Base-by-base conservation (phyloP, 2,329 filamentous ascomycete genomes). In the Periglandula ipomoeae region DNA sequence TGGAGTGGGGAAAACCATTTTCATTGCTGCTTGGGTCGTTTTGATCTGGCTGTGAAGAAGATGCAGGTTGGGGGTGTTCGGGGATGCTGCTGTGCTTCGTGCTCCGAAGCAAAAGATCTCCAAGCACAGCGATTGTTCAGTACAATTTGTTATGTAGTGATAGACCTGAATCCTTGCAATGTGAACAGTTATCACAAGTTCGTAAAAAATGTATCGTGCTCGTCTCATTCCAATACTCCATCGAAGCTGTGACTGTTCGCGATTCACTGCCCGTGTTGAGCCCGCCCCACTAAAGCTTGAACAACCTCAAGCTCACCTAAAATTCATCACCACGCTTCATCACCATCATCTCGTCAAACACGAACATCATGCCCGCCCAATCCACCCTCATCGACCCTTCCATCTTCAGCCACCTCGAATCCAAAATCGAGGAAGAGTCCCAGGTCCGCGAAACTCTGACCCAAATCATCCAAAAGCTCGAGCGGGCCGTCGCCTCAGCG, bases 391-490 rank as follows among this genome's bases (percentile, higher is more conserved):
- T 93, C 60, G 84, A 94, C 65, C 84, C 87, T 52, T 76, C 79
- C 56, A 87, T 97, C 65, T 96, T 97, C 68, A 81, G 89, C 61
- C 79, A 85, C 58, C 82, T 98, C 53, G 91, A 96, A 69, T 73
- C 78, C 51, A 90, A 90, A 66, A 88, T 96, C 59, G 93, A 97
- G 58, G 85, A 94, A 66, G 93, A 97, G 64, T 77, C 81, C 8
- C 74, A 78, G 48, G 82, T 95, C 48, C 82, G 87, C 60, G 91
- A 97, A 72, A 82, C 87, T 60, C 78, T 98, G 50, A 81, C 84
- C 55, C 82, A 89, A 50, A 86, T 95, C 58, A 78, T 93, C 40
- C 85, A 93, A 63, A 79, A 76, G 38, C 79, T 97, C 34, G 88
- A 95, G 61, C 85, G 89, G 61, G 83, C 89, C 78, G 86, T 87